Conservation (phyloP, 2,329 filamentous ascomycete species). For the Fusarium torreyae region DNA sequence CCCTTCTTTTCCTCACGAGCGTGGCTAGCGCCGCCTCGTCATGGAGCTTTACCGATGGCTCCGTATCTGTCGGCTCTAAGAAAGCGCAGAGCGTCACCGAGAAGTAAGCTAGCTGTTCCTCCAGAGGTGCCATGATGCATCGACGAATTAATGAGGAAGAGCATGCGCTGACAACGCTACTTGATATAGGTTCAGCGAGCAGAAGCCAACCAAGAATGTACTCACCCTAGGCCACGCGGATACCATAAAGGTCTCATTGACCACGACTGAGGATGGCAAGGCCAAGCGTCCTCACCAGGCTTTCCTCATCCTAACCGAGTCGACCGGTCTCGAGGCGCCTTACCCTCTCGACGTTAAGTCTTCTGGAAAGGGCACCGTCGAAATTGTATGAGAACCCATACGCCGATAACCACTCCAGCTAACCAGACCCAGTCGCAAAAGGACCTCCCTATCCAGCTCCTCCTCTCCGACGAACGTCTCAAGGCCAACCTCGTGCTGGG, state of each 20-base stretch:
- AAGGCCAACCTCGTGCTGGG: constrained; percentile 87
- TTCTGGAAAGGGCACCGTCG: constrained; percentile 86
- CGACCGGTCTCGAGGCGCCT: constrained; percentile 85
- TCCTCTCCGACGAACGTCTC: constrained; percentile 76
- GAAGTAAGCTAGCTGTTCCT: constrained; percentile 67
- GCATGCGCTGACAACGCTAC: constrained; percentile 43
- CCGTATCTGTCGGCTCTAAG: constrained; percentile 76
- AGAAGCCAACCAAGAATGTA: constrained; percentile 72
- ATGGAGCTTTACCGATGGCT: constrained; percentile 83
- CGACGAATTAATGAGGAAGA: constrained; percentile 2
- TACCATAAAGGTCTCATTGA: constrained; percentile 85
- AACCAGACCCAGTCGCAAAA: constrained; percentile 78
- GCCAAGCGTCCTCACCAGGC: constrained; percentile 93
- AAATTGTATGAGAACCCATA: constrained; percentile 75
- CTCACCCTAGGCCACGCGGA: constrained; percentile 78
- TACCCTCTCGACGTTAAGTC: constrained; percentile 89
- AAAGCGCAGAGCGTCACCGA: constrained; percentile 75
- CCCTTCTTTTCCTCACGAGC: constrained; percentile 64
- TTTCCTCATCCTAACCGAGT: constrained; percentile 87
- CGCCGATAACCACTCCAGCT: constrained; percentile 38
- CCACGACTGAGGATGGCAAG: constrained; percentile 82
- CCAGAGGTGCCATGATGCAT: constrained; percentile 38
- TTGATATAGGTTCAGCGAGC: constrained; percentile 68
- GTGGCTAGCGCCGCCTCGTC: constrained; percentile 68
- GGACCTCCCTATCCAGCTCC: constrained; percentile 88